Evolutionary conservation across 306 rosid species (phyloP), one percentile per base, ranked within the genome.

Genomic region (Cotoneaster glaucophyllus): DNA sequence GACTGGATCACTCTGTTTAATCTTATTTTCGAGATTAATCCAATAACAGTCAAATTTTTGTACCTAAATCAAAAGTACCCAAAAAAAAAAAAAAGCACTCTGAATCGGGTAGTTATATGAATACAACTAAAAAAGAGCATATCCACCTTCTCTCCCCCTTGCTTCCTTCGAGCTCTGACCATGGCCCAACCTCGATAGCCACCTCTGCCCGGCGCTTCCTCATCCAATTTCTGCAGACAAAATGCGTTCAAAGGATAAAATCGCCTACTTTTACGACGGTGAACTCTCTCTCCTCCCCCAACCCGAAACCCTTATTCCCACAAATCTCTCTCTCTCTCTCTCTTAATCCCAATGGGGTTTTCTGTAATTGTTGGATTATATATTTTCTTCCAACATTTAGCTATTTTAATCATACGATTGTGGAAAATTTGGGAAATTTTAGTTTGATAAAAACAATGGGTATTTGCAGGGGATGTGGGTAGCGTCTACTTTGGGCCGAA

Each of bases 401-500:
- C 77, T 76, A 25, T 15, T 74, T 52, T 70, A 28, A 41, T 71
- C 65, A 57, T 67, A 70, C 70, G 7, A 26, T 64, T 78, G 3
- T 71, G 41, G 58, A 34, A 54, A 11, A 26, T 34, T 48, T 14
- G 12, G 5, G 43, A 22, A 3, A 29, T 32, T 64, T 64, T 21
- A 17, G 68, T 29, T 64, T 14, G 18, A 31, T 9, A 17, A 12
- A 4, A 50, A 11, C 24, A 54, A 15, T 80, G 82, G 48, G 62
- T 71, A 61, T 87, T 15, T 86, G 83, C 97, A 95, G 99, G 99
- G 43, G 99, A 92, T 75, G 99, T 86, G 71, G 99, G 99, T 8
- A 92, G 97, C 63, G 99, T 95, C 79, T 95, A 92, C 90, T 95
- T 89, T 39, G 99, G 99, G 67, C 97, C 99, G 0, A 95, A 95